These are phyloP conservation scores for Chaetomidium leptoderma DNA, from an alignment of 495 filamentous ascomycete genomes.

Conservation along the genomic window DNA sequence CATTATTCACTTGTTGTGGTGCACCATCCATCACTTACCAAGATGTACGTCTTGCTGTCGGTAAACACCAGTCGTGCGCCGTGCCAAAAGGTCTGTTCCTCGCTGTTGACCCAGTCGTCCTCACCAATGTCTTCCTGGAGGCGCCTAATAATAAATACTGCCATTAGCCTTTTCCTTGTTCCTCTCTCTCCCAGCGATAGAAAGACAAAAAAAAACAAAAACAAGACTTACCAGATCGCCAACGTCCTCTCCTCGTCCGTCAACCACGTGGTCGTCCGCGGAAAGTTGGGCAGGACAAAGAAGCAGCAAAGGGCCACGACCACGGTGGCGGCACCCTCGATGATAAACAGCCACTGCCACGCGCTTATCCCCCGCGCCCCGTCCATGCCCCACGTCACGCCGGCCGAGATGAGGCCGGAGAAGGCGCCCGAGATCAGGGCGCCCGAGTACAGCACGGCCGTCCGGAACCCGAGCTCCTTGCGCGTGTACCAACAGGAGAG, in stretches of 20 bases:
- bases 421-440: slow-evolving; percentile 61
- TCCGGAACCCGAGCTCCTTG: slow-evolving; percentile 53
- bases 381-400: slow-evolving; percentile 49
- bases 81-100: slow-evolving; percentile 59
- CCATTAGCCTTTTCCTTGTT: background rate
- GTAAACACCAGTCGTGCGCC: slow-evolving; percentile 66
- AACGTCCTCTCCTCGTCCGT: slow-evolving; percentile 57
- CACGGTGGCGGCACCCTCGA: slow-evolving; percentile 61
- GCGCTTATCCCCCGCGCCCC: slow-evolving; percentile 42
- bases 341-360: slow-evolving; percentile 72
- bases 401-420: slow-evolving; percentile 59
- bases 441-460: slow-evolving; percentile 59
- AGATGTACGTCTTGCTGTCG: slow-evolving; percentile 68
- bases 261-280: slow-evolving; percentile 71
- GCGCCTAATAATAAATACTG: slow-evolving; percentile 31
- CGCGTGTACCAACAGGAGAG: slow-evolving; percentile 59
- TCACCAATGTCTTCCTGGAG: slow-evolving; percentile 75
- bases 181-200: too few species aligned
- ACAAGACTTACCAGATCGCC: slow-evolving; percentile 14
- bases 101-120: slow-evolving; percentile 64
- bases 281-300: slow-evolving; percentile 72
- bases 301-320: slow-evolving; percentile 45
- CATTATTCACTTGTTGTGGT: too few species aligned
- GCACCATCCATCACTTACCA: too few species aligned
- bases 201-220: too few species aligned